Evolutionary conservation across 345 rosid genomes (phyloP), one percentile per base, ranked within the genome.

Genomic region (Citropsis articulata): DNA sequence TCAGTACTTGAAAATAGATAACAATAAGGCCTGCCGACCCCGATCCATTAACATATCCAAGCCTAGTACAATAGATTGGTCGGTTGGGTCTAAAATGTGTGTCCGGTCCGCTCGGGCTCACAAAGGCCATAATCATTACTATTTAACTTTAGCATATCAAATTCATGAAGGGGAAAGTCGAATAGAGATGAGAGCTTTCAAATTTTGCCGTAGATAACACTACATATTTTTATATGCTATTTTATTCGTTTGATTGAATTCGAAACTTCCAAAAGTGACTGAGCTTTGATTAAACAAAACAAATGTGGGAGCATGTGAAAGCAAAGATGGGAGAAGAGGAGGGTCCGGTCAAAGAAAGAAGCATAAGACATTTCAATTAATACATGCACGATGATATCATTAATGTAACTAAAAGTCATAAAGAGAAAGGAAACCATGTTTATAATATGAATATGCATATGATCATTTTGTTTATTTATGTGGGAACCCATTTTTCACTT

Each of bases 331-430:
- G 27, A 50, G 36, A 3, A 66, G 36, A 25, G 60, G 42, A 35
- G 84, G 86, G 83, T 66, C 75, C 45, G 72, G 80, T 83, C 80
- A 77, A 83, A 79, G 55, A 73, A 63, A 71, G 79, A 63, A 71
- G 79, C 66, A 67, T 25, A 19, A 57, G 81, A 76, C 75, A 79
- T 67, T 55, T 27, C 62, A 38, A 75, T 78, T 36, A 61, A 76
- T 63, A 6, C 72, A 72, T 53, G 70, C 61, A 67, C 48, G 48
- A 53, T 30, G 57, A 56, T 57, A 73, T 81, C 73, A 84, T 81
- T 45, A 77, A 36, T 19, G 42, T 36, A 55, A 68, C 56, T 53
- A 75, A 65, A 59, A 36, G 82, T 75, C 71, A 13, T 65, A 64
- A 74, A 70, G 66, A 5, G 13, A 69, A 69, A 78, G 69, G 42